Base-by-base conservation (phyloP, 2,329 filamentous ascomycete genomes). In the Nothomitra cinnamomea region DNA sequence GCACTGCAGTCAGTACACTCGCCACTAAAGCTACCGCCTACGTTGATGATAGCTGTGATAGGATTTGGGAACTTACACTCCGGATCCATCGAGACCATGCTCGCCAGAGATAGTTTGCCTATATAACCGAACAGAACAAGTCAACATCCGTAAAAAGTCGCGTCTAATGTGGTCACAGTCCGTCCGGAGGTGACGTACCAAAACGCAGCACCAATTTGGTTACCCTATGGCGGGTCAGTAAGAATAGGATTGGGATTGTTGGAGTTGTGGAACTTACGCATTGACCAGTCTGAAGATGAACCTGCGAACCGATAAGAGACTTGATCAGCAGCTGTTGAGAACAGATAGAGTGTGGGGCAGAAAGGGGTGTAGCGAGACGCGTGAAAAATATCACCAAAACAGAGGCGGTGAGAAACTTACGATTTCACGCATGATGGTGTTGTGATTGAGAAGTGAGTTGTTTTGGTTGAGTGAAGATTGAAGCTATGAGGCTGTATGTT, bases 131-230 rank as follows among this genome's bases (percentile, higher is more conserved):
- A 32, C 7, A 2, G 13, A 48, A 48, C 73, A 69, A 62, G 56
- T 55, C 59, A 56, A 57, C 55, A 48, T 55, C 51, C 54, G 53
- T 51, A 52, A 51, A 51, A 43, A 45, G 24, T 59, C 57, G 58
- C 55, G 54, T 57, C 28, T 57, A 55, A 56, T 54, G 2, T 49
- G 38, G 42, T 36, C 35, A 25, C 22, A 24, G 53, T 53, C 53
- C 40, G 28, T 52, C 57, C 10, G 28, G 22, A 24, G 21, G 35
- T 35, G 61, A 76, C 80, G 63, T 74, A 87, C 84, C 92, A 98
- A 82, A 98, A 98, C 75, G 92, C 92, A 79, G 92, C 92, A 90
- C 92, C 92, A 65, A 96, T 95, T 87, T 98, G 92, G 85, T 98
- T 98, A 82, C 92, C 92, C 90, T 95, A 54, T 51, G 56, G 55